These are phyloP conservation scores for Hyaloperonospora arabidopsidis DNA, from an alignment of 352 stramenopile genomes.

Conservation along the genomic window DNA sequence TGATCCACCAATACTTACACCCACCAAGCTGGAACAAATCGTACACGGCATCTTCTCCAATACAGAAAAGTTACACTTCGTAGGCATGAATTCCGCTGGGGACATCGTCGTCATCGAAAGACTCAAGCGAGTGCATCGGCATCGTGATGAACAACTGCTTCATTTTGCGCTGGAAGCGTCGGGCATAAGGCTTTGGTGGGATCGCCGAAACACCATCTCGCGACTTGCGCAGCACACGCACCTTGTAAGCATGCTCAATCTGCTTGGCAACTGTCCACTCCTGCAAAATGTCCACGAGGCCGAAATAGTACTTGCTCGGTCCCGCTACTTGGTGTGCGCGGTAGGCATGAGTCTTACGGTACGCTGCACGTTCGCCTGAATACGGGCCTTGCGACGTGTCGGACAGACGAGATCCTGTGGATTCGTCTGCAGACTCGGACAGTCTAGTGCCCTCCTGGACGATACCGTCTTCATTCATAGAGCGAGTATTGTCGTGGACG, in stretches of 20 bases:
- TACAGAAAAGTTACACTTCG: slow-evolving; percentile 24
- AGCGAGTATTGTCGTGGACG: slow-evolving; percentile 23
- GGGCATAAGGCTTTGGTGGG: slow-evolving; percentile 55
- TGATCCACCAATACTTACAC: slow-evolving; percentile 9
- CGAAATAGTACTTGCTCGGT: slow-evolving; percentile 85
- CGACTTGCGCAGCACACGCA: slow-evolving; percentile 67
- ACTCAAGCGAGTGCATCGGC: slow-evolving; percentile 22
- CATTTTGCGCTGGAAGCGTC: slow-evolving; percentile 82
- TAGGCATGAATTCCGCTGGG: slow-evolving; percentile 16
- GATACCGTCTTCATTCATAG: slow-evolving; percentile 17
- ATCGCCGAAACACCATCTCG: slow-evolving; percentile 69
- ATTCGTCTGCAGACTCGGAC: slow-evolving; percentile 10
- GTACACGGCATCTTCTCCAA: background rate
- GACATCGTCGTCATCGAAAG: slow-evolving; percentile 34
- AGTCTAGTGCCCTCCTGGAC: slow-evolving; percentile 22
- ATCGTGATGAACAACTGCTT: slow-evolving; percentile 69
- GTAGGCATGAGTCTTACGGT: slow-evolving; percentile 45
- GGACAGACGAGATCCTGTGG: slow-evolving; percentile 8
- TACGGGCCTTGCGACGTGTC: slow-evolving; percentile 17
- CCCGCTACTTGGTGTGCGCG: slow-evolving; percentile 73
- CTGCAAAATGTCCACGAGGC: slow-evolving; percentile 86
- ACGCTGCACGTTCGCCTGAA: slow-evolving; percentile 18
- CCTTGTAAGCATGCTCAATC: slow-evolving; percentile 76
- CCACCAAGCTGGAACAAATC: background rate
- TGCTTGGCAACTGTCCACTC: slow-evolving; percentile 80